phyloP scores from a whole-genome alignment of 257 asterid species.

The Misopates orontium region DNA sequence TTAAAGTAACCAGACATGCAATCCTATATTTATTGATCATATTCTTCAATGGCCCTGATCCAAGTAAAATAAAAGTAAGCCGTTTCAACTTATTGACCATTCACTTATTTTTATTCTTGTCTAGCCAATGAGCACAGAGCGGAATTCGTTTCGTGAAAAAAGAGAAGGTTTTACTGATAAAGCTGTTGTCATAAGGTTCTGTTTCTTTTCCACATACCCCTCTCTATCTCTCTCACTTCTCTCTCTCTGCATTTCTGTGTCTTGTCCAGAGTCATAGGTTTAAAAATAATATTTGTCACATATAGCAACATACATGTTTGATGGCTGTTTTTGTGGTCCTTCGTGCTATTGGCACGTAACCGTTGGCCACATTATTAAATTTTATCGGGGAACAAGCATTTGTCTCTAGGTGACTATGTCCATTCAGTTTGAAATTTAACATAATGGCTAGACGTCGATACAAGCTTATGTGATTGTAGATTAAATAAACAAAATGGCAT shows the following conservation, averaged over 20 bases:
- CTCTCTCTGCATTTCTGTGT: background rate
- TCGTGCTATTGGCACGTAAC: background rate
- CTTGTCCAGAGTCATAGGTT: conserved; percentile 13
- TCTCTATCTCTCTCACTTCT: conserved; percentile 2
- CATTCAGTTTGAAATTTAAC: conserved; percentile 12
- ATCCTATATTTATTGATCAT: background rate
- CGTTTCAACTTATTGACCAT: conserved; percentile 17
- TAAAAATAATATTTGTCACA: conserved; percentile 7
- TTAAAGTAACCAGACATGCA: conserved; percentile 2
- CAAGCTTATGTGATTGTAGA: too few relatives aligned
- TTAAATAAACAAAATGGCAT: conserved; percentile 15
- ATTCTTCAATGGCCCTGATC: background rate
- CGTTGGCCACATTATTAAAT: conserved; percentile 14
- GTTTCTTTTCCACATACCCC: conserved; percentile 17
- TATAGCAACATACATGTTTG: conserved; percentile 16
- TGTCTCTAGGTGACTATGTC: conserved; percentile 1
- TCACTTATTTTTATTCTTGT: conserved; percentile 28
- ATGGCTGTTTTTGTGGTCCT: conserved; percentile 10
- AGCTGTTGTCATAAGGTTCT: conserved; percentile 89
- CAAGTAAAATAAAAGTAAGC: background rate
- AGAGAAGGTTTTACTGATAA: conserved; percentile 94
- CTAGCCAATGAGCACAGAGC: conserved; percentile 84
- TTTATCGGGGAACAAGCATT: background rate
- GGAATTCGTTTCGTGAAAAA: conserved; percentile 82
- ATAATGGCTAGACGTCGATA: too few relatives aligned